A percentile compares a stretch with the other conserved stretches of the same genome.
Conservation (phyloP, 1,284 basidiomycete genomes). For the Ganoderma sp. region DNA sequence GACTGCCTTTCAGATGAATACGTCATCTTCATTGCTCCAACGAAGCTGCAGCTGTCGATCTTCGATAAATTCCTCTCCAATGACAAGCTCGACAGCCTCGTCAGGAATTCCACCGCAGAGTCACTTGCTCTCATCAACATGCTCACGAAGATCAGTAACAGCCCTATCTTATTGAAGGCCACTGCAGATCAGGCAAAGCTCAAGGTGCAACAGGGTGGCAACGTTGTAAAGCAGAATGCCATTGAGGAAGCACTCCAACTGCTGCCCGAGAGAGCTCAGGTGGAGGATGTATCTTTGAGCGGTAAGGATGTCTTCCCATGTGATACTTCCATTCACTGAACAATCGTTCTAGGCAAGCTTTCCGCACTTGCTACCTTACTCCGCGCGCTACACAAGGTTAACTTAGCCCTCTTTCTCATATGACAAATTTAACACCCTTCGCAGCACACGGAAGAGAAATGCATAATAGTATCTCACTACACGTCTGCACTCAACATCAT, state of each 20-base stretch:
- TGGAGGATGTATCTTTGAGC: conserved; percentile 77
- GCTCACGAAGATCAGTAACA: conserved; percentile 92
- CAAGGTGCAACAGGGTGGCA: conserved; percentile 42
- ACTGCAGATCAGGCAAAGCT: conserved; percentile 66
- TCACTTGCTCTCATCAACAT: conserved; percentile 83
- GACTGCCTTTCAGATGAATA: conserved; percentile 78
- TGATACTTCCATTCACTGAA: no score
- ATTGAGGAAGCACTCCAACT: conserved; percentile 69
- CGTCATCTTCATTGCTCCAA: conserved; percentile 89
- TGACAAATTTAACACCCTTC: conserved; percentile 15
- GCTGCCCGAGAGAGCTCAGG: conserved; percentile 65
- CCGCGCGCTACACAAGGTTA: conserved; percentile 63
- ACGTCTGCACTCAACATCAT: conserved; percentile 92
- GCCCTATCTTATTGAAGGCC: conserved; percentile 84
- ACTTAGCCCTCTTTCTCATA: neutral
- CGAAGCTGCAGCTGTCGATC: conserved; percentile 80
- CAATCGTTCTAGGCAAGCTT: conserved; percentile 72
- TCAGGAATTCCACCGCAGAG: conserved; percentile 74
- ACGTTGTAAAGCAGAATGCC: conserved; percentile 52
- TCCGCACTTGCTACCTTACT: conserved; percentile 79
- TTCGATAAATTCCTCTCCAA: conserved; percentile 79
- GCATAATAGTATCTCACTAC: conserved; percentile 90
- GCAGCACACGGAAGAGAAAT: conserved; percentile 87
- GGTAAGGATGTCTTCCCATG: conserved; percentile 51
- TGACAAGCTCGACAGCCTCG: conserved; percentile 67